Evolutionary conservation across 371 early-diverging fungal genomes (phyloP).

Genomic region (Mortierella sp.): DNA sequence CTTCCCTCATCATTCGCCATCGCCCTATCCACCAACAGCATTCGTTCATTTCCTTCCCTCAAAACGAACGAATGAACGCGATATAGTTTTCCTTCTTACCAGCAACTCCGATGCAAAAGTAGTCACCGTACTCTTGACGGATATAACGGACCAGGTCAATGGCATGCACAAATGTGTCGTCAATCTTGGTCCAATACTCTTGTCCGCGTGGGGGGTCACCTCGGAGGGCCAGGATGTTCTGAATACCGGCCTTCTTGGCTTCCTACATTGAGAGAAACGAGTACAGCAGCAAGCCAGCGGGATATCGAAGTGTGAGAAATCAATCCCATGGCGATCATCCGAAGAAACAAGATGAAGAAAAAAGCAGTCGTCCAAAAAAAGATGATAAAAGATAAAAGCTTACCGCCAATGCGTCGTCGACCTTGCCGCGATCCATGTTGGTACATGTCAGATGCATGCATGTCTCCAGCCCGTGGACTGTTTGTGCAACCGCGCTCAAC

Average conservation of each 20-base stretch:
- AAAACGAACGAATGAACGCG: background rate
- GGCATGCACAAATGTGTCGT: slow-evolving; percentile 88
- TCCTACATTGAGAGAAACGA: slow-evolving; percentile 54
- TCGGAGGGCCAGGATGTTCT: slow-evolving; percentile 96
- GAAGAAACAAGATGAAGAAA: background rate
- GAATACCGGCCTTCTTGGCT: slow-evolving; percentile 91
- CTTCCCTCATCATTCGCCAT: slow-evolving; percentile 35
- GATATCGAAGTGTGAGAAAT: background rate
- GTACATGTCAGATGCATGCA: slow-evolving; percentile 98
- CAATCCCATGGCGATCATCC: background rate
- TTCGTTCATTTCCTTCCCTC: background rate
- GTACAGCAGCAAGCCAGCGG: background rate
- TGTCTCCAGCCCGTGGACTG: slow-evolving; percentile 88
- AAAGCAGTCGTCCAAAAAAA: slow-evolving; percentile 2
- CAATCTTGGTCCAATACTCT: slow-evolving; percentile 85
- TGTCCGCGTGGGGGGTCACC: slow-evolving; percentile 88
- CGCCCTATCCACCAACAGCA: slow-evolving; percentile 3
- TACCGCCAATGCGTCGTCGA: slow-evolving; percentile 86
- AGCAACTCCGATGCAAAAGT: slow-evolving; percentile 97
- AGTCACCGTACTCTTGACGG: slow-evolving; percentile 87
- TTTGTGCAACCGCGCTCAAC: slow-evolving; percentile 88
- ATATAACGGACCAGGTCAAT: slow-evolving; percentile 95
- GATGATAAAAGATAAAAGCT: background rate
- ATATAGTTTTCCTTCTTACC: slow-evolving; percentile 56
- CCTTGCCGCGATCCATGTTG: slow-evolving; percentile 91